phyloP scores from a whole-genome alignment of 257 asterid species.

The Asclepias syriaca region DNA sequence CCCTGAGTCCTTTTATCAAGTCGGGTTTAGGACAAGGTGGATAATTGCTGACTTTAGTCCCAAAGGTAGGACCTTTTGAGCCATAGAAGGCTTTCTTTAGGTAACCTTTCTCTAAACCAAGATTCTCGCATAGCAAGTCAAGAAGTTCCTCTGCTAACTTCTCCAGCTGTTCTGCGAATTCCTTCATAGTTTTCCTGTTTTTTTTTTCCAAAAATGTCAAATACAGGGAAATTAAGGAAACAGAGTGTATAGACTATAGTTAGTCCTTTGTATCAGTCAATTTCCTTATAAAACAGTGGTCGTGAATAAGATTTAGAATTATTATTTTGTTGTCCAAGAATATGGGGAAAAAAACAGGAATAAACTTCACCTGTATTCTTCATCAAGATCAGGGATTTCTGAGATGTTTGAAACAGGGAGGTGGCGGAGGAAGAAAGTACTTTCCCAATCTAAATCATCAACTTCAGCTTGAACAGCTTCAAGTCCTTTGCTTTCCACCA shows the following conservation, averaged over 20 bases:
- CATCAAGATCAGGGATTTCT: constrained; percentile 58
- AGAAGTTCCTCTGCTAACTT: constrained; percentile 56
- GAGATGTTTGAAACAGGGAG: constrained; percentile 59
- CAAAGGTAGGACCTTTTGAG: constrained; percentile 59
- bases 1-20: constrained; percentile 67
- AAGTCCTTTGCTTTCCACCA: constrained; percentile 56
- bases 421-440: constrained; percentile 58
- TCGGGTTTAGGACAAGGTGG: constrained; percentile 74
- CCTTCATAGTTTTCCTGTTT: constrained; percentile 55
- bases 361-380: constrained; percentile 47
- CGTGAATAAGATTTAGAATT: constrained; percentile 14
- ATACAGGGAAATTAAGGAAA: no score
- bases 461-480: constrained; percentile 51
- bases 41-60: constrained; percentile 70
- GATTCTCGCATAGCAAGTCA: constrained; percentile 68
- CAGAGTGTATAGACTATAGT: not conserved
- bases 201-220: not conserved
- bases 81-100: constrained; percentile 60
- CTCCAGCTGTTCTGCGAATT: constrained; percentile 54
- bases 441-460: constrained; percentile 59
- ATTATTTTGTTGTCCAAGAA: constrained; percentile 16
- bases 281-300: constrained; percentile 11
- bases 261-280: not conserved
- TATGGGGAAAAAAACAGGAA: constrained; percentile 13
- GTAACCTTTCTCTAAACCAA: constrained; percentile 66